Base-by-base conservation (phyloP, 1,284 basidiomycete genomes). In the Pisolithus thermaeus region DNA sequence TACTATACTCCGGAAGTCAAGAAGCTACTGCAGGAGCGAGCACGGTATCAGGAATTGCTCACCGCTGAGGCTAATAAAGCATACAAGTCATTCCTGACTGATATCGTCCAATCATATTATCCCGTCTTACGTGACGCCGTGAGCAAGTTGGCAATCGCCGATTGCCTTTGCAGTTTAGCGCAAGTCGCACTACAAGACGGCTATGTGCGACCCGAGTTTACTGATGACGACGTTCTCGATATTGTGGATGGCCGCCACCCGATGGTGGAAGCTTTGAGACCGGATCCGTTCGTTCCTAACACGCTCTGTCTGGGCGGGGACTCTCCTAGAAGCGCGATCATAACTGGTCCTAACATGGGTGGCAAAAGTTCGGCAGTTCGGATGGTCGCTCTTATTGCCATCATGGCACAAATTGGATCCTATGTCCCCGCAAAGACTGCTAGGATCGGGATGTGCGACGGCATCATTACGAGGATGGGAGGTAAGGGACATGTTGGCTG, bases 401-500 rank as follows among this genome's bases (percentile, higher is more conserved):
- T 90, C 8, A 85, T 87, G 75, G 81, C 80, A 4, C 81, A 83
- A 55, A 74, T 83, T 8, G 87, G 87, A 20, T 85, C 84, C 20
- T 88, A 87, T 58, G 84, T 89, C 3, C 84, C 96, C 7, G 93
- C 93, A 0, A 65, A 71, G 9, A 76, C 79, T 0, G 88, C 90
- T 41, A 83, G 70, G 53, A 68, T 97, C 42, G 81, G 87, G 6
- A 72, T 94, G 44, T 77, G 93, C 50, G 95, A 98, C 64, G 83
- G 85, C 0, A 83, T 98, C 12, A 76, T 90, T 20, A 95, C 92
- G 1, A 76, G 92, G 47, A 92, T 93, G 92, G 90, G 84, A 60
- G 87, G 86, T 81, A 58, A 54, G 76, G 61, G 42, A 47, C 40
- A 38, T 3, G 54, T 48, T 27, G 44, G 39, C 41, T 51, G 43